Percentiles rank a stretch among this genome's conserved stretches.
Evolutionary conservation across 2,329 filamentous ascomycete genomes (phyloP).

Genomic region (Chrysoporthe austroafricana): DNA sequence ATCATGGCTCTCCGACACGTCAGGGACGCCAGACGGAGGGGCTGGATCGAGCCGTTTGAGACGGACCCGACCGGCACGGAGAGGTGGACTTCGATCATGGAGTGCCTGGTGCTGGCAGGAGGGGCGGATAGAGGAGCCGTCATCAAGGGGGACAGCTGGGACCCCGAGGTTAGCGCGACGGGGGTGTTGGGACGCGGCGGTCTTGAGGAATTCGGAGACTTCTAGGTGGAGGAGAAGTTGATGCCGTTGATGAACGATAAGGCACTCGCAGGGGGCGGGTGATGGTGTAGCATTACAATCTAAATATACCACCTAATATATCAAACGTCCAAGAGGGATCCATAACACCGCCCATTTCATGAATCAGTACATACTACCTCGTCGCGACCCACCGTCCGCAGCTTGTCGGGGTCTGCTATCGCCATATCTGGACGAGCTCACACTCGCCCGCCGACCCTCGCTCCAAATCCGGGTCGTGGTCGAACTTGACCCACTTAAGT

Average conservation of each 20-base stretch:
- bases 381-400: neutral
- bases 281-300: neutral
- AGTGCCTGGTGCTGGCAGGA: conserved; percentile 34
- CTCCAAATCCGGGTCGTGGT: conserved; percentile 10
- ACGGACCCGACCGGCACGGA: conserved; percentile 33
- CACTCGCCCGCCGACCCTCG: conserved; percentile 4
- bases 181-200: conserved; percentile 33
- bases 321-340: no score
- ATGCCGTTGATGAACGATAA: neutral
- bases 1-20: conserved; percentile 37
- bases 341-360: neutral
- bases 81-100: conserved; percentile 38
- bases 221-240: conserved; percentile 15
- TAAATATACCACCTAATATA: neutral
- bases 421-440: neutral
- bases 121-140: conserved; percentile 35
- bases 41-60: conserved; percentile 39
- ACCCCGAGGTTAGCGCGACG: conserved; percentile 36
- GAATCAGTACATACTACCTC: neutral
- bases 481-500: conserved; percentile 1
- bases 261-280: neutral
- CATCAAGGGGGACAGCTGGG: conserved; percentile 36
- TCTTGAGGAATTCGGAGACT: conserved; percentile 12
- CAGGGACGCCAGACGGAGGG: conserved; percentile 37
- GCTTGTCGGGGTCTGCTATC: conserved; percentile 3